phyloP scores from a whole-genome alignment of 768 basidiomycete species.

The Fomitopsis pulvina region DNA sequence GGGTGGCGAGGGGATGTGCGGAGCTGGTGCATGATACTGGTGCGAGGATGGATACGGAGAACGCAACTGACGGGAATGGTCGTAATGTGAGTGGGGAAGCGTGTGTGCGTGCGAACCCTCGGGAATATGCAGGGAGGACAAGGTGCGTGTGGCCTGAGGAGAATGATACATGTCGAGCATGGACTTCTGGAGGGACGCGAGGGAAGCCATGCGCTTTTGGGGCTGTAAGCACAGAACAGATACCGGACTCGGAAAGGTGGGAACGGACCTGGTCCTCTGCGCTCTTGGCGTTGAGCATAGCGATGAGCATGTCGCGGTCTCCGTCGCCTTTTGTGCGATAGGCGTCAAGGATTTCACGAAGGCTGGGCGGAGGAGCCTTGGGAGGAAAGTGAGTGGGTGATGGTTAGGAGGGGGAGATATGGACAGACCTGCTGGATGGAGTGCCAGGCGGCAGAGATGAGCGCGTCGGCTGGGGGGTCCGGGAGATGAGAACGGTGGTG shows the following conservation, averaged over 20 bases:
- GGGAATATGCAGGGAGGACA: slow-evolving; percentile 12
- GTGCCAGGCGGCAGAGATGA: slow-evolving; percentile 39
- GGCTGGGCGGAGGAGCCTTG: slow-evolving; percentile 70
- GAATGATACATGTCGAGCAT: slow-evolving; percentile 53
- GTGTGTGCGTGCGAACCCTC: neutral
- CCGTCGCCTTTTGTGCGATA: slow-evolving; percentile 85
- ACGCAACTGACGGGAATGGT: slow-evolving; percentile 10
- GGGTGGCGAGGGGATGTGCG: slow-evolving; percentile 22
- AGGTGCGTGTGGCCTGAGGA: slow-evolving; percentile 13
- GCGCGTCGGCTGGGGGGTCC: slow-evolving; percentile 21
- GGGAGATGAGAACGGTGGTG: slow-evolving; percentile 7
- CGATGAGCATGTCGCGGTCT: slow-evolving; percentile 85
- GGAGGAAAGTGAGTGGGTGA: slow-evolving; percentile 1
- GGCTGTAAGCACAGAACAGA: slow-evolving; percentile 4
- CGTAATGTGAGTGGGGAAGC: slow-evolving; percentile 3
- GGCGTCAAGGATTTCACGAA: slow-evolving; percentile 82
- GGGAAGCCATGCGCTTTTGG: slow-evolving; percentile 60
- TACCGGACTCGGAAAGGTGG: neutral
- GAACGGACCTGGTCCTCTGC: slow-evolving; percentile 80
- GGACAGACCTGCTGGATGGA: slow-evolving; percentile 39
- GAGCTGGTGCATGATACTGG: neutral
- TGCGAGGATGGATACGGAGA: slow-evolving; percentile 5
- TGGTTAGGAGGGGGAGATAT: neutral
- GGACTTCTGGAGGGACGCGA: slow-evolving; percentile 63
- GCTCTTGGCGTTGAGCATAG: slow-evolving; percentile 87